These are phyloP conservation scores for Cucumis hystrix DNA, from an alignment of 306 rosid species.

Conservation along the genomic window DNA sequence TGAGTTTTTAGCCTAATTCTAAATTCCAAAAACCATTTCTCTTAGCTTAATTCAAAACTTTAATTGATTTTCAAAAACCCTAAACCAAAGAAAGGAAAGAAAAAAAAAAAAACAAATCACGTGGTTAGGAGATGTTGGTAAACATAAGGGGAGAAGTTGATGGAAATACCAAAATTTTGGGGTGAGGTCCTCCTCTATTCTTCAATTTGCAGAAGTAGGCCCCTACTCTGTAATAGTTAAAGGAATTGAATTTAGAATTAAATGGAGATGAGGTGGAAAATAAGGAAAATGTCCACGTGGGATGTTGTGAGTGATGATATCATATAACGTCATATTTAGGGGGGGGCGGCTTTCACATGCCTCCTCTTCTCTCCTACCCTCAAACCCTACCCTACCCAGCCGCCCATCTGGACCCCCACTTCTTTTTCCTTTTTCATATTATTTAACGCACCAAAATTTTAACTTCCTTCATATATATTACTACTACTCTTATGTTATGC, in stretches of 20 bases:
- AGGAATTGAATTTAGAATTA: neutral
- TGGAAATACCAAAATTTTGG: neutral
- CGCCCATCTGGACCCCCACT: slow-evolving; percentile 11
- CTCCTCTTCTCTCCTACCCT: neutral
- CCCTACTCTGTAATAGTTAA: neutral
- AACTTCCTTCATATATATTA: too few species aligned
- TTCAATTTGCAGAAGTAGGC: neutral
- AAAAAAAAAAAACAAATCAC: too few species aligned
- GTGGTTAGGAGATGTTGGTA: too few species aligned
- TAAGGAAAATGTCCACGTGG: neutral
- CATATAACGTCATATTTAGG: neutral
- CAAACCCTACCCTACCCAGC: neutral
- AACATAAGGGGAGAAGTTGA: too few species aligned
- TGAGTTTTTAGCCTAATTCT: too few species aligned
- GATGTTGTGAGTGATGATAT: neutral
- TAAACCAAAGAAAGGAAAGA: too few species aligned
- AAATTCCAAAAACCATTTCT: too few species aligned
- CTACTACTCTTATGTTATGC: too few species aligned
- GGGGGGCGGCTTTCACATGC: neutral
- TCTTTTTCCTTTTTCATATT: neutral
- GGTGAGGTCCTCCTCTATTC: neutral
- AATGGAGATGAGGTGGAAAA: neutral
- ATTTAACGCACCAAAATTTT: too few species aligned
- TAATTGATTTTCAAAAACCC: too few species aligned
- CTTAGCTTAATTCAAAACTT: too few species aligned